phyloP scores from a whole-genome alignment of 192 early-diverging fungal genomes.

The Coemansia sp. region DNA sequence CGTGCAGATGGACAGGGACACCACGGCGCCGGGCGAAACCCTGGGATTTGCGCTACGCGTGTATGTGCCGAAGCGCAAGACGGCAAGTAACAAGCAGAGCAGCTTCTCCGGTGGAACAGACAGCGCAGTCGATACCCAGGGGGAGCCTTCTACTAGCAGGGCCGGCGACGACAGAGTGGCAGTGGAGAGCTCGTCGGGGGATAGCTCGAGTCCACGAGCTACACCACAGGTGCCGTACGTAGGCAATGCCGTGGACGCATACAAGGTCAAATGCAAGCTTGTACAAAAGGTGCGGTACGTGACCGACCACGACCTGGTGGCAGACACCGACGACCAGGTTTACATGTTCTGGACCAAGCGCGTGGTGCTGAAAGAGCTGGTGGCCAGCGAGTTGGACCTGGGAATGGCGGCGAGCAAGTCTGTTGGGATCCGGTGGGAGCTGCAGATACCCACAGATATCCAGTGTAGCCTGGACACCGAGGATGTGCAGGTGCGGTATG shows the following conservation, averaged over 20 bases:
- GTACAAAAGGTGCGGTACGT: constrained; percentile 24
- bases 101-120: not conserved
- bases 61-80: not conserved
- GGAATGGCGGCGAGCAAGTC: not conserved
- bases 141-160: no score
- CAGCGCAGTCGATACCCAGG: no score
- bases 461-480: constrained; percentile 7
- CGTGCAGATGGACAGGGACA: constrained; percentile 11
- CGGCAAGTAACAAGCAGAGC: not conserved
- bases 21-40: constrained; percentile 8
- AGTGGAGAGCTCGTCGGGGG: not conserved
- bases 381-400: not conserved
- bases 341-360: constrained; percentile 34
- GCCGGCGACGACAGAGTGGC: not conserved
- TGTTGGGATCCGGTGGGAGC: constrained; percentile 6
- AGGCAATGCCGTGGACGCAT: constrained; percentile 4
- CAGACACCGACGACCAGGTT: constrained; percentile 12
- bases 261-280: constrained; percentile 25
- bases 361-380: constrained; percentile 1
- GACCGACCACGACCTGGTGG: constrained; percentile 18
- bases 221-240: not conserved
- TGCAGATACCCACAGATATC: constrained; percentile 3
- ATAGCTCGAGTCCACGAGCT: not conserved
- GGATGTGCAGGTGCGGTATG: constrained; percentile 24
- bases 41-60: constrained; percentile 10